phyloP scores from a whole-genome alignment of 2,329 filamentous ascomycete species.

The Pseudogymnoascus sp. region DNA sequence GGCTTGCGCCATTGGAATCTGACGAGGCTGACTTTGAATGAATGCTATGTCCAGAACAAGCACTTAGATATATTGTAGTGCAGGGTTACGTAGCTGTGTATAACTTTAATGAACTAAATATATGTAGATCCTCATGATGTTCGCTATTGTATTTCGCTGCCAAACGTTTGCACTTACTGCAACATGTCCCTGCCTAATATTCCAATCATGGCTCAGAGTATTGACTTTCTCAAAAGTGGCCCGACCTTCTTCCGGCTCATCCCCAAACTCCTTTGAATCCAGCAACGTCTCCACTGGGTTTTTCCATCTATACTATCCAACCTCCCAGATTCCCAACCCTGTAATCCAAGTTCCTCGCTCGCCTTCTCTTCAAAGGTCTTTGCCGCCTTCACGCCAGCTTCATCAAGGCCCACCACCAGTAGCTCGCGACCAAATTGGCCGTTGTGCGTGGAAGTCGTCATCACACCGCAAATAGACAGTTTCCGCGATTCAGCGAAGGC shows the following conservation, averaged over 20 bases:
- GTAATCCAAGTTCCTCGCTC: constrained; percentile 45
- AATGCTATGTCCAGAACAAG: neutral
- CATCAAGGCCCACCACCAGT: constrained; percentile 54
- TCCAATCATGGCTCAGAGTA: constrained; percentile 20
- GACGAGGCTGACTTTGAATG: neutral
- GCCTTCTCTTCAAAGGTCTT: constrained; percentile 44
- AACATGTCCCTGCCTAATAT: neutral
- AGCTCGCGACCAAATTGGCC: constrained; percentile 58
- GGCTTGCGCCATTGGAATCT: constrained; percentile 19
- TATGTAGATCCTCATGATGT: neutral
- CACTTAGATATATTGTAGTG: neutral
- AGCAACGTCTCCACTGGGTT: constrained; percentile 48
- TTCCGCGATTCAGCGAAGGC: constrained; percentile 47
- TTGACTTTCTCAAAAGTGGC: constrained; percentile 52
- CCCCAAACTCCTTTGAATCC: constrained; percentile 56
- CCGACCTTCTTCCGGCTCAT: constrained; percentile 63
- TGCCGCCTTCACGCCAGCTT: constrained; percentile 41
- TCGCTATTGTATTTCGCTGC: neutral
- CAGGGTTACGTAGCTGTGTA: neutral
- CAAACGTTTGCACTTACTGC: neutral
- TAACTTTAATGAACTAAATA: neutral
- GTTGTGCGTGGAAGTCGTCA: constrained; percentile 54
- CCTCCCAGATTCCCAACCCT: constrained; percentile 42
- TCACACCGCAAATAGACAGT: constrained; percentile 57
- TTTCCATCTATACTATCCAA: constrained; percentile 35